Evolutionary conservation across 2,329 filamentous ascomycete genomes (phyloP).

Genomic region (Neopestalotiopsis sp.): DNA sequence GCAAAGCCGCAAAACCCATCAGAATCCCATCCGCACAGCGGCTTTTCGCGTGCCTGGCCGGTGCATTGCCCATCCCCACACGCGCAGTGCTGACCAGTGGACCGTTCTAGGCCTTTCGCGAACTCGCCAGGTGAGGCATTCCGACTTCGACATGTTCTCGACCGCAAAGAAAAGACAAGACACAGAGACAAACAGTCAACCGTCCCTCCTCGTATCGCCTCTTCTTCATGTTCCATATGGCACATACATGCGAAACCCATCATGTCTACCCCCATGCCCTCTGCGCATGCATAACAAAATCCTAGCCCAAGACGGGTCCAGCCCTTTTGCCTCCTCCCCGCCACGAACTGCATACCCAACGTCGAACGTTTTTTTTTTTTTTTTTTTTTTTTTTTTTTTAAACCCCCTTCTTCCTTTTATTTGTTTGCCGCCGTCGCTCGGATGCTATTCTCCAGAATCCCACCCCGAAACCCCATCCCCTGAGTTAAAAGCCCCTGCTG

Average conservation of each 20-base stretch:
- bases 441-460: constrained; percentile 16
- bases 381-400: background rate
- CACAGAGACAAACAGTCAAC: no score
- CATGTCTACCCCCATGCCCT: background rate
- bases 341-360: background rate
- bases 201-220: background rate
- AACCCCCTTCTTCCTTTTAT: background rate
- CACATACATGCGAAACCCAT: no score
- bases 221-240: background rate
- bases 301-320: background rate
- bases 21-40: background rate
- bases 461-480: constrained; percentile 12
- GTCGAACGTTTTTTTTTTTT: background rate
- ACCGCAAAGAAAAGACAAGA: background rate
- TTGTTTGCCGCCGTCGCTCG: background rate
- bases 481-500: background rate
- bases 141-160: constrained; percentile 5
- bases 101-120: constrained; percentile 36
- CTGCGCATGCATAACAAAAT: background rate
- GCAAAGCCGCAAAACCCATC: background rate
- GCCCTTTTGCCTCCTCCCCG: constrained; percentile 11
- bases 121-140: constrained; percentile 35
- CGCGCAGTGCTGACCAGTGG: constrained; percentile 12
- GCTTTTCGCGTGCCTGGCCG: background rate
- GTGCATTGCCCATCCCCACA: constrained; percentile 7